phyloP scores from a whole-genome alignment of 2,329 filamentous ascomycete species.

The Dactylellina drechsleri region DNA sequence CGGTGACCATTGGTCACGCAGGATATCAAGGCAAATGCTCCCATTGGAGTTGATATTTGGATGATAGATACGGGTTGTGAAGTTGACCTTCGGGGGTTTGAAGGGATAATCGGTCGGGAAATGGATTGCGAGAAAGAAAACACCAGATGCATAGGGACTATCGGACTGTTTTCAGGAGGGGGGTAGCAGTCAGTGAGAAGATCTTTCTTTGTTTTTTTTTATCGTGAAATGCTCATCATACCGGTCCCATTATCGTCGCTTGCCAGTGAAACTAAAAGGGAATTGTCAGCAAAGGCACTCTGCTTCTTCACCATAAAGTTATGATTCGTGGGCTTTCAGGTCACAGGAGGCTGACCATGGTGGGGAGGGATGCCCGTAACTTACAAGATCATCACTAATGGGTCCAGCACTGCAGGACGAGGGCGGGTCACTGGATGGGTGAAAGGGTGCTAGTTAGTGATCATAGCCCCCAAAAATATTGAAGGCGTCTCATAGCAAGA shows the following conservation, averaged over 20 bases:
- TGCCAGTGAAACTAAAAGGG: conserved; percentile 93
- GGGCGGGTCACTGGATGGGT: conserved; percentile 81
- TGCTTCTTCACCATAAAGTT: too few species aligned
- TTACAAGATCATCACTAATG: conserved; percentile 96
- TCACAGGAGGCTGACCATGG: background rate
- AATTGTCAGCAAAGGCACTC: conserved; percentile 59
- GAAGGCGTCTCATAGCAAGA: background rate
- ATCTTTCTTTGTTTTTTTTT: background rate
- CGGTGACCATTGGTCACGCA: conserved; percentile 99
- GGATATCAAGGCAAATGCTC: conserved; percentile 97
- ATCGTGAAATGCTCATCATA: conserved; percentile 63
- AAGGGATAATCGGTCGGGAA: conserved; percentile 99
- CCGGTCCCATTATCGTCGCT: conserved; percentile 99
- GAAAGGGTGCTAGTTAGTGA: conserved; percentile 54
- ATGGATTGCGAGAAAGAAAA: conserved; percentile 98
- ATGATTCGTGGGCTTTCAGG: conserved; percentile 1
- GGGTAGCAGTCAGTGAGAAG: conserved; percentile 47
- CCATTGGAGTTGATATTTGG: conserved; percentile 99
- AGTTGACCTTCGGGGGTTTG: conserved; percentile 99
- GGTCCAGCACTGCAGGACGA: conserved; percentile 98
- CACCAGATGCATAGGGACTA: conserved; percentile 96
- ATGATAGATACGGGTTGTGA: conserved; percentile 99
- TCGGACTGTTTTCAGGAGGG: conserved; percentile 80
- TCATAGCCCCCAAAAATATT: conserved; percentile 7
- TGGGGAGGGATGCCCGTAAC: conserved; percentile 62